A percentile compares a stretch with the other conserved stretches of the same genome.
Evolutionary conservation across 257 asterid genomes (phyloP).

Genomic region (Solanum infundibuliforme): DNA sequence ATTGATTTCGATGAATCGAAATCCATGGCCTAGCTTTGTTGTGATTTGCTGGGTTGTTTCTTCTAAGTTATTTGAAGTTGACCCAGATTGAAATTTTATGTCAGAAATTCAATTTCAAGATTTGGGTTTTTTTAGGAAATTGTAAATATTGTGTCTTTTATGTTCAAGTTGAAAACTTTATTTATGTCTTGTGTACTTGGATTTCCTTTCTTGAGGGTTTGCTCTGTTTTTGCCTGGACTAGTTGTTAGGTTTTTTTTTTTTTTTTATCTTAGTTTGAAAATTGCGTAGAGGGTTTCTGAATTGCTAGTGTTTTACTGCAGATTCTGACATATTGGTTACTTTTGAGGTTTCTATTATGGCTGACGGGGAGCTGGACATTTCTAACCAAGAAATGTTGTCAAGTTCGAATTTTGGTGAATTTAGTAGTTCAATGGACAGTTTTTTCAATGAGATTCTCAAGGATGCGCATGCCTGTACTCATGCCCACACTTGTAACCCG

Average conservation of each 20-base stretch:
- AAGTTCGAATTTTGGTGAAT: constrained; percentile 26
- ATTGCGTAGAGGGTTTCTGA: not conserved
- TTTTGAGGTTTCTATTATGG: constrained; percentile 11
- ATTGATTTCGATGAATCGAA: not conserved
- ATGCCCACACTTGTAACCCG: constrained; percentile 92
- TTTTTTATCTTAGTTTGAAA: not conserved
- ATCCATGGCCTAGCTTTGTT: not conserved
- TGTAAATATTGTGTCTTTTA: not conserved
- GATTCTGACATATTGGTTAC: not conserved
- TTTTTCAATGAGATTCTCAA: constrained; percentile 30
- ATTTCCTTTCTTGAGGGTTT: not conserved
- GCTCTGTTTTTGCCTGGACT: not conserved
- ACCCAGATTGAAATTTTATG: not conserved
- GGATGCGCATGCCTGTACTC: constrained; percentile 56
- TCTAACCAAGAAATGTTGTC: constrained; percentile 28
- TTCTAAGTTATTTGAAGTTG: not conserved
- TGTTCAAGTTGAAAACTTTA: not conserved
- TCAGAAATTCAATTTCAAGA: not conserved
- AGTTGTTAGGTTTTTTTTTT: not conserved
- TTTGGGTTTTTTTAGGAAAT: not conserved
- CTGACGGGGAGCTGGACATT: constrained; percentile 33
- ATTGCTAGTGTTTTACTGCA: not conserved
- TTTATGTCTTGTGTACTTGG: not conserved
- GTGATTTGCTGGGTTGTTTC: not conserved
- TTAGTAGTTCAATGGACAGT: constrained; percentile 31